Evolutionary conservation across 805 yeast genomes (phyloP).

Genomic region (Candida nonsorbophila): DNA sequence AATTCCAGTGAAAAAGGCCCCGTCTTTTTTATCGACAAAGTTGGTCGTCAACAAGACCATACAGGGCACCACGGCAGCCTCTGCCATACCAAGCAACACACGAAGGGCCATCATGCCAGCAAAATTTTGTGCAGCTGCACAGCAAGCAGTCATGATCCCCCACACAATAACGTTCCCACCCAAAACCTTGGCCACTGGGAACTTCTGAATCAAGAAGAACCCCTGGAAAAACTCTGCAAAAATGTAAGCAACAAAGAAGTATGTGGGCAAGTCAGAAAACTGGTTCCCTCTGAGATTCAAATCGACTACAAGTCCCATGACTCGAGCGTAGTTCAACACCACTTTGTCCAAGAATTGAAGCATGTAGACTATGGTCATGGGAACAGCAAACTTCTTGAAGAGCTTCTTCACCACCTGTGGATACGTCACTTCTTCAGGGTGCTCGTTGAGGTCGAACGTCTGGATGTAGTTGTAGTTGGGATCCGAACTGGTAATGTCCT

Average conservation of each 20-base stretch:
- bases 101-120: constrained; percentile 15
- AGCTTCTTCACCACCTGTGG: constrained; percentile 9
- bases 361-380: constrained; percentile 4
- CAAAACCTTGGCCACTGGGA: constrained; percentile 32
- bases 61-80: constrained; percentile 18
- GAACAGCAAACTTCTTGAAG: constrained; percentile 10
- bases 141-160: constrained; percentile 28
- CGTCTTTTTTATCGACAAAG: constrained; percentile 16
- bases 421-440: constrained; percentile 10
- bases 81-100: constrained; percentile 14
- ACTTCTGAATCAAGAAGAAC: constrained; percentile 30
- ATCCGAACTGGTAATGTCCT: no score
- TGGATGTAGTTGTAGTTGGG: constrained; percentile 10
- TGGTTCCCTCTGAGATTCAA: constrained; percentile 20
- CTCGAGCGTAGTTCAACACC: constrained; percentile 15
- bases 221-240: constrained; percentile 25
- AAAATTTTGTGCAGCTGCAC: constrained; percentile 28
- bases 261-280: constrained; percentile 34
- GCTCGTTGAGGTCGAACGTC: constrained; percentile 11
- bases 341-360: constrained; percentile 12
- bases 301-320: constrained; percentile 27
- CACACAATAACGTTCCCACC: constrained; percentile 25
- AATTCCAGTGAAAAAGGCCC: constrained; percentile 16
- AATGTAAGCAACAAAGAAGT: constrained; percentile 42
- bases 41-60: constrained; percentile 17